Evolutionary conservation across 306 rosid genomes (phyloP), one percentile per base, ranked within the genome.

Genomic region (Calophaca sinica): DNA sequence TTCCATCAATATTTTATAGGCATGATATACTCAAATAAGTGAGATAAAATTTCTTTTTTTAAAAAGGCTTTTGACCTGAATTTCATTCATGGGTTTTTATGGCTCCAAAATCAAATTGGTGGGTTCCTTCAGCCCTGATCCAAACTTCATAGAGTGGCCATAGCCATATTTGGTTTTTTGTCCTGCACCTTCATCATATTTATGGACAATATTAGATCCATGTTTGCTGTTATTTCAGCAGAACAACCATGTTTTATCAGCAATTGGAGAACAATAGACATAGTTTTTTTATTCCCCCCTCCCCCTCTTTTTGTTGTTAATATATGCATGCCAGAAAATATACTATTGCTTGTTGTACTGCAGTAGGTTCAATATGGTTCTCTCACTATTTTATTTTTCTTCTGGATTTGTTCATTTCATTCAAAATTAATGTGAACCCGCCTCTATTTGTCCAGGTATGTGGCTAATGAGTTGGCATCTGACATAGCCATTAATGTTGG

Each of bases 381-480:
- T 66, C 26, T 44, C 48, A 7, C 10, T 3, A 8, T 7, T 54
- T 73, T 32, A 67, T 31, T 44, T 14, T 35, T 29, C 42, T 9
- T 48, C 12, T 48, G 52, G 49, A 64, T 62, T 72, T 60, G 48
- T 62, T 50, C 35, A 12, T 73, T 70, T 72, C 41, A 31, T 67
- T 83, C 62, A 31, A 66, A 59, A 49, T 64, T 81, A 65, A 74
- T 70, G 51, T 38, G 39, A 49, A 57, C 59, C 53, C 31, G 20
- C 71, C 67, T 80, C 45, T 83, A 58, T 55, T 51, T 54, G 49
- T 85, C 45, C 85, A 93, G 96, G 83, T 93, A 88, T 31, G 91
- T 91, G 67, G 87, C 89, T 46, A 88, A 89, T 26, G 98, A 91
- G 79, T 76, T 93, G 78, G 89, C 91, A 66, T 80, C 97, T 9